Evolutionary conservation across 768 basidiomycete species (phyloP).

Genomic region (Mycena maculata): DNA sequence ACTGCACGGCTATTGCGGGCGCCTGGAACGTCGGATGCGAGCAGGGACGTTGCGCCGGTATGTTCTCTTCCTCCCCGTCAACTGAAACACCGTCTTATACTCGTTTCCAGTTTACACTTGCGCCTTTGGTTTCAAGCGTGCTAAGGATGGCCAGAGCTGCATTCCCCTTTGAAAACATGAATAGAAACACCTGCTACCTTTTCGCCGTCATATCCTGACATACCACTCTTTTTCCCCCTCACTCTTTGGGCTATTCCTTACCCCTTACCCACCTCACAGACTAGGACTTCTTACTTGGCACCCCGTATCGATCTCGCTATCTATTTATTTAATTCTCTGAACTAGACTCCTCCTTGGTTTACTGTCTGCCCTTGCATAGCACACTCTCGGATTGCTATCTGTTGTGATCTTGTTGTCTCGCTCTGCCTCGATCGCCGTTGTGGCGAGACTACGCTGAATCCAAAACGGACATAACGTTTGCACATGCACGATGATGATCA

Average conservation of each 20-base stretch:
- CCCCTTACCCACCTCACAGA: slow-evolving; percentile 11
- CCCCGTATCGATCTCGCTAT: not conserved
- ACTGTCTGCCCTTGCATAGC: too few species aligned
- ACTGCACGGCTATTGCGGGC: slow-evolving; percentile 76
- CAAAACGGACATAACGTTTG: too few species aligned
- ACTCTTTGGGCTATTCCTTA: slow-evolving; percentile 19
- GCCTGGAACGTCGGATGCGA: slow-evolving; percentile 81
- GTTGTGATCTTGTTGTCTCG: too few species aligned
- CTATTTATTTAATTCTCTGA: not conserved
- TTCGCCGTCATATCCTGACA: slow-evolving; percentile 32
- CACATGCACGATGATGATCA: too few species aligned
- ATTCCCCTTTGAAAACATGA: slow-evolving; percentile 30
- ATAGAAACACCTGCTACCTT: slow-evolving; percentile 14
- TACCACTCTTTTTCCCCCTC: slow-evolving; percentile 29
- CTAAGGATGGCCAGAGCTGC: slow-evolving; percentile 47
- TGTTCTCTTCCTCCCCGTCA: slow-evolving; percentile 35
- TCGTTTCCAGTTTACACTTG: slow-evolving; percentile 60
- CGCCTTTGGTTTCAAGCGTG: slow-evolving; percentile 57
- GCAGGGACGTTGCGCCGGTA: slow-evolving; percentile 63
- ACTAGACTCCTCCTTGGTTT: not conserved
- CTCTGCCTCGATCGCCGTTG: too few species aligned
- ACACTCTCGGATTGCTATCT: too few species aligned
- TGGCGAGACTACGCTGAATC: too few species aligned
- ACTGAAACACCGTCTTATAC: slow-evolving; percentile 11
- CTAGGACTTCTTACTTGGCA: not conserved